Base-by-base conservation (phyloP, 1,139 yeast species). In the Nakaseomyces sp. region DNA sequence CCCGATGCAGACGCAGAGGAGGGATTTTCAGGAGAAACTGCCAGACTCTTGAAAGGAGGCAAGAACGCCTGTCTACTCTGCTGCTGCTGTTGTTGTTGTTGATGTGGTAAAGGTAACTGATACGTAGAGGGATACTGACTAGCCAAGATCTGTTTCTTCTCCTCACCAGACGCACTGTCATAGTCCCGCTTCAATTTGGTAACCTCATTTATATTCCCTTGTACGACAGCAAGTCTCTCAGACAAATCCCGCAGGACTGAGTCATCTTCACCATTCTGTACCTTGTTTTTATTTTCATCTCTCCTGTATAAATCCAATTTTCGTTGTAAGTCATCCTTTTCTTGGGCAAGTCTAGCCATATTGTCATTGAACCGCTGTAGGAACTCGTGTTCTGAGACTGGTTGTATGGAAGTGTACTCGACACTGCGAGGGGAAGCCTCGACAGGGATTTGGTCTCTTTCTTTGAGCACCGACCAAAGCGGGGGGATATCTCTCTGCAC, bases 11-110 rank as follows among this genome's bases (percentile, higher is more conserved):
- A 30, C 8, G 33, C 5, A 6, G 33, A 15, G 10, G 33, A 30
- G 4, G 37, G 13, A 8, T 24, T 7, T 12, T 24, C 18, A 17
- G 25, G 37, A 8, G 33, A 13, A 13, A 8, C 33, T 13, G 37
- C 37, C 37, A 32, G 24, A 19, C 25, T 32, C 25, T 32, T 32
- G 37, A 32, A 32, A 9, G 37, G 25, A 5, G 37, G 37, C 37
- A 32, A 19, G n/a, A 32, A 32, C 8, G 15, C 16, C 24, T 6
- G 24, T 3, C 25, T 10, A 30, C 24, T n/a, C 24, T 7, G 24
- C 24, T 22, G 24, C 6, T 22, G 24, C 24, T 13, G 33, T 13
- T 6, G 18, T 18, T 32, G 13, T 16, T 30, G 33, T 7, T 30
- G 33, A n/a, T 30, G 10, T 13, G 33, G 37, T n/a, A 32, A 9